These are phyloP conservation scores for Mycena polygramma DNA, from an alignment of 768 basidiomycete genomes.

Conservation along the genomic window DNA sequence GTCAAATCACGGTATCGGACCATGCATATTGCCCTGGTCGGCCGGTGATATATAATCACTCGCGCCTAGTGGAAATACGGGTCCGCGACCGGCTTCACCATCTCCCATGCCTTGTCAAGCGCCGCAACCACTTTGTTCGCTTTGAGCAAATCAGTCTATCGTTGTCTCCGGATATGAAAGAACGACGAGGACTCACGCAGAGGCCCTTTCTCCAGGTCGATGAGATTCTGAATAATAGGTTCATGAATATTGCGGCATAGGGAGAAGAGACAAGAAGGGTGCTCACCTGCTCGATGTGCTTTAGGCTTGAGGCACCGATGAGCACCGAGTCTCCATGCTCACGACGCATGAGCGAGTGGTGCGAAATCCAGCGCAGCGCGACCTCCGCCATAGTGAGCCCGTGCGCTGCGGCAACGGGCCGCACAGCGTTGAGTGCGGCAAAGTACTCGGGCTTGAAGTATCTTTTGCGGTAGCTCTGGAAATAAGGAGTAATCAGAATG, in stretches of 20 bases:
- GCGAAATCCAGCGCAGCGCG: conserved; percentile 70
- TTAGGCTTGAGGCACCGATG: conserved; percentile 70
- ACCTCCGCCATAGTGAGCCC: conserved; percentile 64
- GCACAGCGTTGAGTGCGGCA: conserved; percentile 59
- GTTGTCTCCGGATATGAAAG: too few relatives aligned
- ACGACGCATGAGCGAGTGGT: conserved; percentile 64
- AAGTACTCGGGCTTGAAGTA: conserved; percentile 69
- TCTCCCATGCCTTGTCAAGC: conserved; percentile 5
- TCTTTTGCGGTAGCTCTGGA: conserved; percentile 38
- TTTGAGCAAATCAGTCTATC: too few relatives aligned
- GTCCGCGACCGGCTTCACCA: background rate
- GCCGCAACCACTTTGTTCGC: conserved; percentile 3
- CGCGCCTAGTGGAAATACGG: background rate
- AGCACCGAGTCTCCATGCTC: conserved; percentile 65
- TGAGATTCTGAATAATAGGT: conserved; percentile 55
- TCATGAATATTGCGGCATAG: too few relatives aligned
- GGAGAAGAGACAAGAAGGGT: too few relatives aligned
- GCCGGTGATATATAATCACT: background rate
- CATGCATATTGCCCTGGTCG: too few relatives aligned
- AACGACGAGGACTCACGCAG: too few relatives aligned
- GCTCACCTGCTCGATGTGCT: conserved; percentile 66
- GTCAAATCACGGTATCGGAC: too few relatives aligned
- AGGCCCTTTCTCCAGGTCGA: conserved; percentile 71
- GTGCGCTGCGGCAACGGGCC: conserved; percentile 59
- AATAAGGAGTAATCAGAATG: background rate